phyloP scores from a whole-genome alignment of 257 asterid genomes.

The Fraxinus cuspidata region DNA sequence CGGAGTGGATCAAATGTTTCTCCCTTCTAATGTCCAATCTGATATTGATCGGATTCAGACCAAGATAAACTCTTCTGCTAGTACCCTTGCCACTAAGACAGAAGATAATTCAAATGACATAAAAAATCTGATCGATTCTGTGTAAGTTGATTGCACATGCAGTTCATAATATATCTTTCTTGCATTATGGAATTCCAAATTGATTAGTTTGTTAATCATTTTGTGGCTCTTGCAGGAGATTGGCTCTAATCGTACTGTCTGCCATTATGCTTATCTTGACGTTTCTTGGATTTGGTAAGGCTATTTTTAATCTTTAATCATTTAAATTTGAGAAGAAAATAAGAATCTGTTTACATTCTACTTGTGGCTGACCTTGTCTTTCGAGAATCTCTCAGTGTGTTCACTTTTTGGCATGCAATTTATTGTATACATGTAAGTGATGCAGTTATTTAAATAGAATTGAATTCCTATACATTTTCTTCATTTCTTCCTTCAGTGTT shows the following conservation, averaged over 20 bases:
- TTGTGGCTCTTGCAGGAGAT: constrained; percentile 60
- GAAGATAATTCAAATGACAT: constrained; percentile 61
- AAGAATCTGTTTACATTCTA: neutral
- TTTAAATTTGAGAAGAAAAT: neutral
- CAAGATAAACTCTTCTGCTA: constrained; percentile 76
- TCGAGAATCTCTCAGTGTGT: constrained; percentile 50
- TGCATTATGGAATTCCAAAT: neutral
- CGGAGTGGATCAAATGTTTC: constrained; percentile 54
- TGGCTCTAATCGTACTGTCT: constrained; percentile 82
- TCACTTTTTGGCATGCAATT: constrained; percentile 83
- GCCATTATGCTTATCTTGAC: constrained; percentile 84
- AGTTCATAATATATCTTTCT: neutral
- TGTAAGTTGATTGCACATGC: constrained; percentile 43
- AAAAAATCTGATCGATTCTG: constrained; percentile 50
- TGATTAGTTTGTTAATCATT: neutral
- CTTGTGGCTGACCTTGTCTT: constrained; percentile 23
- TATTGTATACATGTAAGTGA: constrained; percentile 78
- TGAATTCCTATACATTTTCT: neutral
- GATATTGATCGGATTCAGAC: constrained; percentile 71
- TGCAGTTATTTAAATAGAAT: constrained; percentile 18
- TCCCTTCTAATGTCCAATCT: constrained; percentile 66
- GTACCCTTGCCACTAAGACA: constrained; percentile 59
- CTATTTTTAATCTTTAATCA: constrained; percentile 4
- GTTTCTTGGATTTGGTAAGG: constrained; percentile 85
- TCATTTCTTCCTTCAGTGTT: neutral